Conservation (phyloP, 2,329 filamentous ascomycete species). For the Exutisphaerella laricina region DNA sequence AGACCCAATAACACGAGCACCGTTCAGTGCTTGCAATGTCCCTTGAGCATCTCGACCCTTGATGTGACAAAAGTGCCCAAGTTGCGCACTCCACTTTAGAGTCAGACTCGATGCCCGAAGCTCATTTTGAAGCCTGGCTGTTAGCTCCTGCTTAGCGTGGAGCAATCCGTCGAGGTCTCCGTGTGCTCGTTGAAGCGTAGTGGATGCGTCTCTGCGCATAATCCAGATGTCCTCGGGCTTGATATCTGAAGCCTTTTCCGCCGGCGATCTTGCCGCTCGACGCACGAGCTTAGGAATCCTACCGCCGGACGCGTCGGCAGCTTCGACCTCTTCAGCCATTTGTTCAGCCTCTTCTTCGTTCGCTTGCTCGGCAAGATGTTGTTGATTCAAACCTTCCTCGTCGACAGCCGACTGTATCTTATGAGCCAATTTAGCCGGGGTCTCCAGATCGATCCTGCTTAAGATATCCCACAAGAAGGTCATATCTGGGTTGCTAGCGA, state of each 20-base stretch:
- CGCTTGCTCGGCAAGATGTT: constrained; percentile 70
- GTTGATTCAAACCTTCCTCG: constrained; percentile 79
- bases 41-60: constrained; percentile 67
- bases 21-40: constrained; percentile 38
- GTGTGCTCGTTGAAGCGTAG: constrained; percentile 62
- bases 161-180: constrained; percentile 56
- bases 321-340: constrained; percentile 66
- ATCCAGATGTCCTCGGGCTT: constrained; percentile 53
- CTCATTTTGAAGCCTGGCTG: constrained; percentile 54
- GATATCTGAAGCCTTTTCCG: constrained; percentile 12
- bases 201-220: constrained; percentile 62
- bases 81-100: constrained; percentile 77
- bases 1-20: constrained; percentile 59
- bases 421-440: constrained; percentile 62
- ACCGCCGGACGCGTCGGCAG: constrained; percentile 56
- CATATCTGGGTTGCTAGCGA: constrained; percentile 18
- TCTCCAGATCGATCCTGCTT: constrained; percentile 58
- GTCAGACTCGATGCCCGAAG: constrained; percentile 57
- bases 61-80: constrained; percentile 87
- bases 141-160: constrained; percentile 56
- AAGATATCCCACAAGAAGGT: constrained; percentile 35
- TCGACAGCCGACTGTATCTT: constrained; percentile 77
- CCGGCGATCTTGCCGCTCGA: constrained; percentile 18
- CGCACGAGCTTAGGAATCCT: constrained; percentile 36
- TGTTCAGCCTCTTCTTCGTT: constrained; percentile 65